Percentiles rank a stretch among this genome's conserved stretches.
phyloP scores from a whole-genome alignment of 371 early-diverging fungal genomes.

The Lichtheimia ramosa region DNA sequence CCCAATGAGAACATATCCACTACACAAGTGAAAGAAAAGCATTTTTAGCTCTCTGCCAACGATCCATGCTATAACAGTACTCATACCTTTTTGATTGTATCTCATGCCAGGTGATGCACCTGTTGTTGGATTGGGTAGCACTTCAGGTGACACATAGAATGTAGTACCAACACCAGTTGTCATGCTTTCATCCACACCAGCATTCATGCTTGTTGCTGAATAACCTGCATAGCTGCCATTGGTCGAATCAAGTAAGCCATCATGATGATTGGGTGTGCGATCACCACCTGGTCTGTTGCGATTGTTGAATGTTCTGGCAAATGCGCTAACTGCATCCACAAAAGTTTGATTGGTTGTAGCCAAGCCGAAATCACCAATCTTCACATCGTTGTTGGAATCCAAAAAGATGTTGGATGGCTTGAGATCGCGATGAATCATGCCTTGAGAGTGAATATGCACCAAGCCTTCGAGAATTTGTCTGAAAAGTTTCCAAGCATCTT shows the following conservation, averaged over 20 bases:
- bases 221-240: conserved; percentile 41
- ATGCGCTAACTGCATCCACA: conserved; percentile 44
- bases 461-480: conserved; percentile 88
- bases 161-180: conserved; percentile 90
- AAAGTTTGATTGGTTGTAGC: conserved; percentile 75
- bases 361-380: conserved; percentile 98
- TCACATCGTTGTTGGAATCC: conserved; percentile 85
- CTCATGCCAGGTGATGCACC: conserved; percentile 46
- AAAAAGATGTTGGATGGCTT: conserved; percentile 97
- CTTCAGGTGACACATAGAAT: conserved; percentile 92
- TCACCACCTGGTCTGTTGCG: conserved; percentile 8
- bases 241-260: background rate
- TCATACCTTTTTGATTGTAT: conserved; percentile 51
- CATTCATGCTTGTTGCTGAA: conserved; percentile 42
- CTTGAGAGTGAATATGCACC: conserved; percentile 80
- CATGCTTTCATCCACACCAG: conserved; percentile 55
- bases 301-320: conserved; percentile 12
- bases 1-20: conserved; percentile 52
- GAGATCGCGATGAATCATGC: conserved; percentile 97
- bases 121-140: conserved; percentile 51
- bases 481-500: conserved; percentile 71
- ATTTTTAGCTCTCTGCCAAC: background rate
- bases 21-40: background rate
- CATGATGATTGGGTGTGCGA: background rate
- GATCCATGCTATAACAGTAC: background rate